Conservation (phyloP, 176 grass and related monocot species). For the Canna indica region DNA sequence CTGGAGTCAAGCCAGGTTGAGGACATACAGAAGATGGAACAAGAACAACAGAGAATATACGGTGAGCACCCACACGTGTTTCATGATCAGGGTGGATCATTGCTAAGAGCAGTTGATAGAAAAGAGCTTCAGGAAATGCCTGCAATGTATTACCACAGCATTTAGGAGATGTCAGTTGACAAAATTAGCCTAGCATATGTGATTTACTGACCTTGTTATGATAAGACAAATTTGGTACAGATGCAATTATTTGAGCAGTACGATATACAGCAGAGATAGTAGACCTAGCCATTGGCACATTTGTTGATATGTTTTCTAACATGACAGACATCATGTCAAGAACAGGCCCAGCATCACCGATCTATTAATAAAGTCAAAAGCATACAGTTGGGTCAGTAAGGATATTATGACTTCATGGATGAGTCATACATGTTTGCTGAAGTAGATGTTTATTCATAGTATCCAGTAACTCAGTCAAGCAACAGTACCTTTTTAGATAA, state of each 20-base stretch:
- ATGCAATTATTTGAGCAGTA: constrained; percentile 96
- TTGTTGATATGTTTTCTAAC: constrained; percentile 80
- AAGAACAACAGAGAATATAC: constrained; percentile 98
- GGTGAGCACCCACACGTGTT: constrained; percentile 74
- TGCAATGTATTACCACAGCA: constrained; percentile 27
- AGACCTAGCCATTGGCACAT: constrained; percentile 67
- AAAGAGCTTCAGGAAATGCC: constrained; percentile 95
- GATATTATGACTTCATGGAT: not conserved
- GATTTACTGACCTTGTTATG: constrained; percentile 61
- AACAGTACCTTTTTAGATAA: constrained; percentile 81
- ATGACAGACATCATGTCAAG: constrained; percentile 99
- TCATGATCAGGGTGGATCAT: constrained; percentile 96
- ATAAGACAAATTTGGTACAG: constrained; percentile 86
- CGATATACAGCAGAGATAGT: constrained; percentile 90
- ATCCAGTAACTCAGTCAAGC: not conserved
- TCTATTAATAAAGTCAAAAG: constrained; percentile 41
- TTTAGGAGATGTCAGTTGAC: not conserved
- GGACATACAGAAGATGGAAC: constrained; percentile 89
- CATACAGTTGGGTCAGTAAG: not conserved
- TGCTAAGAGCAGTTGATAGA: constrained; percentile 93
- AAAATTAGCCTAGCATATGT: constrained; percentile 2
- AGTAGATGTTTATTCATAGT: not conserved
- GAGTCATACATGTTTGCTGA: not conserved
- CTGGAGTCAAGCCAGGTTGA: constrained; percentile 33
- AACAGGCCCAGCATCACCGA: constrained; percentile 94